Percentiles rank a stretch among this genome's conserved stretches.
Conservation (phyloP, 2,329 filamentous ascomycete species). For the Neurospora sp. region DNA sequence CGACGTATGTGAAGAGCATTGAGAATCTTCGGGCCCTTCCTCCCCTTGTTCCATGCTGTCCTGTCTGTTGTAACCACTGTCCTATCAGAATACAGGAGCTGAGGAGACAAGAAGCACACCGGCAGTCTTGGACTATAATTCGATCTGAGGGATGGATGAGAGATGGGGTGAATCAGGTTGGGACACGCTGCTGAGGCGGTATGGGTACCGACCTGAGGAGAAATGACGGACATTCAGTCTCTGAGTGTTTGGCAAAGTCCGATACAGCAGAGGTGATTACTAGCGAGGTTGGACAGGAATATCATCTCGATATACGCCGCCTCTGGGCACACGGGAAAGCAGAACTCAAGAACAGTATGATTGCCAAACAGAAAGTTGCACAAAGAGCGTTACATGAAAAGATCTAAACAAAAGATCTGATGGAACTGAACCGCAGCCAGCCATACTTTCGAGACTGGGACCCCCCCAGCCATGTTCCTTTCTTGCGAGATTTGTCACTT, state of each 20-base stretch:
- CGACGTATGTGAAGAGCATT: neutral
- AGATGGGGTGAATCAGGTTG: neutral
- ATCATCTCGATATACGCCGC: neutral
- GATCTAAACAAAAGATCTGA: neutral
- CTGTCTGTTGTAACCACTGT: no score
- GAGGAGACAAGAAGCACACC: neutral
- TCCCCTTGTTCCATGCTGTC: neutral
- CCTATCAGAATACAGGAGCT: neutral
- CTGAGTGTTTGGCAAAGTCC: neutral
- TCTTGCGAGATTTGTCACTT: neutral
- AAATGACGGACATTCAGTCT: neutral
- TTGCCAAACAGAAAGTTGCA: neutral
- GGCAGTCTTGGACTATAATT: neutral
- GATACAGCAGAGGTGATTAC: neutral
- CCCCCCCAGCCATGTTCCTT: neutral
- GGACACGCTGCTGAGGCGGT: neutral
- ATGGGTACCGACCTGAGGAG: neutral
- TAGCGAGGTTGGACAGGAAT: neutral
- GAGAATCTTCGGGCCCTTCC: neutral
- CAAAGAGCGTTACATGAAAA: no score
- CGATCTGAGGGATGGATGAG: neutral
- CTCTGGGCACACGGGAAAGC: neutral
- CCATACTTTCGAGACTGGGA: neutral
- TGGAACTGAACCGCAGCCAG: neutral
- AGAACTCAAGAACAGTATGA: neutral